phyloP scores from a whole-genome alignment of 441 rosid species.

The Eruca vesicaria region DNA sequence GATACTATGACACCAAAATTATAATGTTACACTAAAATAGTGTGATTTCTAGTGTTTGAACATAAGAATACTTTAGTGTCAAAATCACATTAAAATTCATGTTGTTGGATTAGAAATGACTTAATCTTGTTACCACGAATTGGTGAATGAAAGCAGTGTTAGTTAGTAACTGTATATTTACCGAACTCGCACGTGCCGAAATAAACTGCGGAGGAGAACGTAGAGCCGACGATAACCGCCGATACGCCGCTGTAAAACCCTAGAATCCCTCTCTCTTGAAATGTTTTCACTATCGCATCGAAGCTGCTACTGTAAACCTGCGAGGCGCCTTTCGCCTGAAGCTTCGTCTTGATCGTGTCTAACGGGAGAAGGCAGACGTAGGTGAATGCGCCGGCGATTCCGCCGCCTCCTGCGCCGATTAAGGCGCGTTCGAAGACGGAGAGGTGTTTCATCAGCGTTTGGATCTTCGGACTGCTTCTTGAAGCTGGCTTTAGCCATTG shows the following conservation, averaged over 20 bases:
- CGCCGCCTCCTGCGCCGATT: conserved; percentile 85
- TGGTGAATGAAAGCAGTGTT: no score
- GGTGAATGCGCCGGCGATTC: conserved; percentile 92
- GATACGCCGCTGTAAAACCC: conserved; percentile 93
- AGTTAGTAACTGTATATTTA: no score
- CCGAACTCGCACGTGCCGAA: conserved; percentile 98
- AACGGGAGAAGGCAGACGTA: conserved; percentile 84
- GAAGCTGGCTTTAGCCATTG: conserved; percentile 57
- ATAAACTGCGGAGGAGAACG: conserved; percentile 87
- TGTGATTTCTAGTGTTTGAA: no score
- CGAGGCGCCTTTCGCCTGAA: conserved; percentile 89
- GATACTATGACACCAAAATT: no score
- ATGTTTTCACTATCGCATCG: conserved; percentile 75
- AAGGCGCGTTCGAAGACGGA: conserved; percentile 78
- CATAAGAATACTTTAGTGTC: no score
- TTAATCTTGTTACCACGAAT: no score
- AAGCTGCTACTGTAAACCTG: conserved; percentile 61
- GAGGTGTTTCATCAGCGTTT: conserved; percentile 59
- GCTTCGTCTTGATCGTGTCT: conserved; percentile 88
- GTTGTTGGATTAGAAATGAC: no score
- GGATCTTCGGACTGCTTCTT: conserved; percentile 43
- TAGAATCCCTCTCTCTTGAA: conserved; percentile 66
- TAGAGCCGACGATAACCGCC: conserved; percentile 94
- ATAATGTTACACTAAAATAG: no score
- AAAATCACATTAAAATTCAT: no score